A percentile compares a stretch with the other conserved stretches of the same genome.
These are phyloP conservation scores for Apiotrichum siamense DNA, from an alignment of 1,284 basidiomycete species.

Conservation along the genomic window DNA sequence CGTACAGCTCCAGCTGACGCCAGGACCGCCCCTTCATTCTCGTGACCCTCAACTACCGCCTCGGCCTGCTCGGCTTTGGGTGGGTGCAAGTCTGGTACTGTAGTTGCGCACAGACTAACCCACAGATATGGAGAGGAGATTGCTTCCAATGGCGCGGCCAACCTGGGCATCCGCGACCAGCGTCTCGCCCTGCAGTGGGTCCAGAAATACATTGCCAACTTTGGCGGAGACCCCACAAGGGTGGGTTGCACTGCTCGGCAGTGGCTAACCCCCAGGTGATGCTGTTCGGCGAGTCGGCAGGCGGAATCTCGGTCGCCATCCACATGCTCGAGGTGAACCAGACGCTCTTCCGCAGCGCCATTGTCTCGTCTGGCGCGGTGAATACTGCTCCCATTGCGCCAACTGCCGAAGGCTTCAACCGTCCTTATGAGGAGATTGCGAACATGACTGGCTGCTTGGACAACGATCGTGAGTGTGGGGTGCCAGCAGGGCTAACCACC, in stretches of 20 bases:
- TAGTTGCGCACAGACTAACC: neutral
- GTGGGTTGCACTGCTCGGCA: slow-evolving; percentile 17
- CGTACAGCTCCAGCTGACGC: neutral
- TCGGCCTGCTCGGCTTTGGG: slow-evolving; percentile 49
- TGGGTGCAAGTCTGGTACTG: slow-evolving; percentile 4
- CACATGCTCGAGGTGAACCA: slow-evolving; percentile 30
- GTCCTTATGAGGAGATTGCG: slow-evolving; percentile 26
- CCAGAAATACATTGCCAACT: slow-evolving; percentile 48
- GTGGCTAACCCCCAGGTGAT: slow-evolving; percentile 26
- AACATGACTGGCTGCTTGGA: too few relatives aligned
- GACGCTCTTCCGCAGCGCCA: slow-evolving; percentile 40
- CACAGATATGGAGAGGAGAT: slow-evolving; percentile 32
- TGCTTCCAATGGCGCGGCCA: slow-evolving; percentile 34
- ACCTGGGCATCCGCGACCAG: slow-evolving; percentile 49
- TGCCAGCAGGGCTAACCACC: too few relatives aligned
- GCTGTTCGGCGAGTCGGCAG: slow-evolving; percentile 44
- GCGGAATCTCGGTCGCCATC: slow-evolving; percentile 38
- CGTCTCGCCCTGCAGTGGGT: slow-evolving; percentile 51
- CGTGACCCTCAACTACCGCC: slow-evolving; percentile 49
- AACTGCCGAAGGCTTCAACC: slow-evolving; percentile 25
- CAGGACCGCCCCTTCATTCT: slow-evolving; percentile 44
- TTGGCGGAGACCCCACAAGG: slow-evolving; percentile 50
- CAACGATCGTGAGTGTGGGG: too few relatives aligned
- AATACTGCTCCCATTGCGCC: neutral
- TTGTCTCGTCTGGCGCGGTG: slow-evolving; percentile 4